Evolutionary conservation across 192 early-diverging fungal genomes (phyloP), one percentile per base, ranked within the genome.

Genomic region (Coemansia sp.): DNA sequence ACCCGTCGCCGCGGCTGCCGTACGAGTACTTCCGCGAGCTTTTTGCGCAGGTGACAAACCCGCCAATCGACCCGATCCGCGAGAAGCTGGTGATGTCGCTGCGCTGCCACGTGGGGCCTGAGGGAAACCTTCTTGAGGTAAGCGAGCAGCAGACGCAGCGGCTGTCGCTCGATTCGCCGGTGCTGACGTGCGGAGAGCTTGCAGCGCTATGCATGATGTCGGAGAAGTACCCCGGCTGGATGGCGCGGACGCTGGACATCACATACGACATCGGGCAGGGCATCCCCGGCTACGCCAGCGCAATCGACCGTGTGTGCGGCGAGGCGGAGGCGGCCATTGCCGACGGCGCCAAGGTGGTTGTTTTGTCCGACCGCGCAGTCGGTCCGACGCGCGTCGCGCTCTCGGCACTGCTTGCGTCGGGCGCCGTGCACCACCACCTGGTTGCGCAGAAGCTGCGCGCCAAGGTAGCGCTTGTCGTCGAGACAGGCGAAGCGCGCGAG

Each of bases 11-110:
- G 23, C 92, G 94, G 39, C 87, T 97, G 58, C 85, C 93, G 52
- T 99, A 94, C 84, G 95, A 99, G 67, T 99, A 99, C 85, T 98
- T 99, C 83, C 90, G 94, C 46, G 91, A 99, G 84, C 86, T 98
- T 35, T 99, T 99, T 69, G 97, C 97, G 20, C 97, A 99, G 76
- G 97, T 97, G 56, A 96, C 95, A 57, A 96, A 98, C 79, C 97
- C 97, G 64, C 97, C 97, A 3, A 98, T 99, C 67, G 97, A 99
- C 85, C 97, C 97, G 59, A 98, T 99, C 76, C 94, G 97, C 72
- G 95, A 99, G 81, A 91, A 93, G 64, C 92, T 98, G 69, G 95
- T 99, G 85, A 99, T 99, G 97, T 95, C 93, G 20, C 86, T 97
- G 33, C 88, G 91, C 39, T 96, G 95, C 86, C 94, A 95, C 77